Evolutionary conservation across 73 alveolate genomes (phyloP).

Genomic region (Symbiodinium natans): DNA sequence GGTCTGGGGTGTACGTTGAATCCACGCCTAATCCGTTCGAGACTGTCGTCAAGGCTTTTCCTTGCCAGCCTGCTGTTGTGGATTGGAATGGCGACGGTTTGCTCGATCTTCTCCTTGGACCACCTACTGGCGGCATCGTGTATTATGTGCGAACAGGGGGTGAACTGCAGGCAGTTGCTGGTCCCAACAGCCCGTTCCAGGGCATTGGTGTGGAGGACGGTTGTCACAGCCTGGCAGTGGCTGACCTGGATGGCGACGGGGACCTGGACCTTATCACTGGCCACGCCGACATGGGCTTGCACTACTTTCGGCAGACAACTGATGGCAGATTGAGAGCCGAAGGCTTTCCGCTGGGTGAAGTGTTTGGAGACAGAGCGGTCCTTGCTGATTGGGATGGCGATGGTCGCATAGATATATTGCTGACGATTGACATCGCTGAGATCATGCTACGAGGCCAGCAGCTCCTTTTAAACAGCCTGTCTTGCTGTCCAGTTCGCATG

Average conservation of each 20-base stretch:
- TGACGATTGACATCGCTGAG: too few relatives aligned
- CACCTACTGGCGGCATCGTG: conserved; percentile 4
- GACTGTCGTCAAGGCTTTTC: too few relatives aligned
- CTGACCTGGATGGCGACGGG: conserved; percentile 26
- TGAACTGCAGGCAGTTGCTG: not conserved
- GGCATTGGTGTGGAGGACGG: not conserved
- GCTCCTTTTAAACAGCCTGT: not conserved
- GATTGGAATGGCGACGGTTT: not conserved
- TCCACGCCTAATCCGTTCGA: conserved; percentile 8
- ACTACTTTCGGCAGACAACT: not conserved
- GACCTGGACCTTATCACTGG: not conserved
- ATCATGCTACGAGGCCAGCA: too few relatives aligned
- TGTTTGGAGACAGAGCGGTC: not conserved
- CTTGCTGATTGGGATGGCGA: not conserved
- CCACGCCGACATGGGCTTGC: not conserved
- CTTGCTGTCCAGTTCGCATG: not conserved
- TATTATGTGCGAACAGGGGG: not conserved
- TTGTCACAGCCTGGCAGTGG: conserved; percentile 1
- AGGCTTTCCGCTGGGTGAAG: not conserved
- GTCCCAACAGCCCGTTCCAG: conserved; percentile 2
- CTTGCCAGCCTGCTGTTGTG: not conserved
- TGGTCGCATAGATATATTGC: not conserved
- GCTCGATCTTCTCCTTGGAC: not conserved
- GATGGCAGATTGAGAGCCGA: not conserved
- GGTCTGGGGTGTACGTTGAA: not conserved